A percentile compares a stretch with the other conserved stretches of the same genome.
These are phyloP conservation scores for Bipolaris gigantea DNA, from an alignment of 2,329 filamentous ascomycete species.

Conservation along the genomic window DNA sequence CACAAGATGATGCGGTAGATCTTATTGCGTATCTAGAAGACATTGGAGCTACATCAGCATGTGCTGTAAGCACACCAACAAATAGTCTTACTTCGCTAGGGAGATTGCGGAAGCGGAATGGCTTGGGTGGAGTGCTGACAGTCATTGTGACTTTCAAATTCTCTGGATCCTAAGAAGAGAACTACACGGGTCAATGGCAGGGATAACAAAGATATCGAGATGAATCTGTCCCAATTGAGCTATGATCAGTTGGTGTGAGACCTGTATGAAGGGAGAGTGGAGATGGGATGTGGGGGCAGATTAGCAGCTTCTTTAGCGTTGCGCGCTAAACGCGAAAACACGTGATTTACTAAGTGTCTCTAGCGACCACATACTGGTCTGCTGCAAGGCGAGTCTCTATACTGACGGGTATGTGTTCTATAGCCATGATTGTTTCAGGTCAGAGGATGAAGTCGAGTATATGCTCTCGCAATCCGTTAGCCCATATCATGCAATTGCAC, in stretches of 20 bases:
- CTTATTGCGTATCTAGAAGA: conserved; percentile 1
- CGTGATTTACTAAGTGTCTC: not conserved
- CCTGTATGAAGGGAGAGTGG: not conserved
- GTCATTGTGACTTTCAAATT: not conserved
- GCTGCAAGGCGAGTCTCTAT: too few species aligned
- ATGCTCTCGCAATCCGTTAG: too few species aligned
- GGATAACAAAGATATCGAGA: not conserved
- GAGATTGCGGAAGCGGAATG: conserved; percentile 9
- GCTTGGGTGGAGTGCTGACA: not conserved
- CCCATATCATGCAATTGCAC: too few species aligned
- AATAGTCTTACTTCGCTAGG: not conserved
- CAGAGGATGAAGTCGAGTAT: too few species aligned
- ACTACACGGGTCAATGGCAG: not conserved
- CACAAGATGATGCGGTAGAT: conserved; percentile 1
- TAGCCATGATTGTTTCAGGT: too few species aligned
- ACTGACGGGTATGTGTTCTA: too few species aligned
- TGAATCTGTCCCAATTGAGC: not conserved
- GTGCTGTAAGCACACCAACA: not conserved
- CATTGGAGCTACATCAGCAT: not conserved
- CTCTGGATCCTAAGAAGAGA: not conserved
- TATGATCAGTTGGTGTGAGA: not conserved
- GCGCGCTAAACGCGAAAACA: conserved; percentile 2
- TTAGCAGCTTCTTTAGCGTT: not conserved
- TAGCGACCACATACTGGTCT: too few species aligned
- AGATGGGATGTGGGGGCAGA: not conserved